phyloP scores from a whole-genome alignment of 805 yeast species.

The Clavispora carvajalis region DNA sequence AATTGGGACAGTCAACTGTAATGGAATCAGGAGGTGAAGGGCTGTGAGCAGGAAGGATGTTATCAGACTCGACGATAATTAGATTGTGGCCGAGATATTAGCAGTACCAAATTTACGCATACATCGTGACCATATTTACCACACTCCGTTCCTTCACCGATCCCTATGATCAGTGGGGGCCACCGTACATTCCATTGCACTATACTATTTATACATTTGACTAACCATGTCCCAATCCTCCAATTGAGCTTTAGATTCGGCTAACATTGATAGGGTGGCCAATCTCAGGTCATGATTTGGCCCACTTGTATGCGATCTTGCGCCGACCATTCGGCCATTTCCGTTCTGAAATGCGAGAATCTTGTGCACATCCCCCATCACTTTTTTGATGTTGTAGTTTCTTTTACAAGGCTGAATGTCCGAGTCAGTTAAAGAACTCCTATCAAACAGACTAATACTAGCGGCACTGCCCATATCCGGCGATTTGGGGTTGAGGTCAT shows the following conservation, averaged over 20 bases:
- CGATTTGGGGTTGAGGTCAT: background rate
- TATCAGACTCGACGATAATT: constrained; percentile 11
- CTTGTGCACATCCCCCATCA: constrained; percentile 30
- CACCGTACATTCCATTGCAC: background rate
- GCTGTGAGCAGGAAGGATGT: constrained; percentile 2
- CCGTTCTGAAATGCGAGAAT: constrained; percentile 6
- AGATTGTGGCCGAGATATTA: constrained; percentile 2
- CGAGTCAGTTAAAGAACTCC: background rate
- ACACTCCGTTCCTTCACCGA: background rate
- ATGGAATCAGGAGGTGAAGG: background rate
- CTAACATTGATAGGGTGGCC: constrained; percentile 12
- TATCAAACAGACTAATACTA: background rate
- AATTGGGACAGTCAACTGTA: background rate
- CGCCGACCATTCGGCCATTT: constrained; percentile 14
- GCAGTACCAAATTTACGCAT: constrained; percentile 7
- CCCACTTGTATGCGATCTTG: constrained; percentile 1
- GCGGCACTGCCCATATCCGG: background rate
- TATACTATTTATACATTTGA: constrained; percentile 15
- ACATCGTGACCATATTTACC: constrained; percentile 4
- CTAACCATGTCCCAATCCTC: constrained; percentile 37
- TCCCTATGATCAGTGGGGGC: background rate
- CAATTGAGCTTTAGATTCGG: constrained; percentile 21
- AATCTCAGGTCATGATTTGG: constrained; percentile 7
- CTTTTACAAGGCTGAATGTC: background rate
- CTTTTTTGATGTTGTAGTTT: constrained; percentile 15